phyloP scores from a whole-genome alignment of 2,329 filamentous ascomycete genomes.

The Coniochaeta prunicola region DNA sequence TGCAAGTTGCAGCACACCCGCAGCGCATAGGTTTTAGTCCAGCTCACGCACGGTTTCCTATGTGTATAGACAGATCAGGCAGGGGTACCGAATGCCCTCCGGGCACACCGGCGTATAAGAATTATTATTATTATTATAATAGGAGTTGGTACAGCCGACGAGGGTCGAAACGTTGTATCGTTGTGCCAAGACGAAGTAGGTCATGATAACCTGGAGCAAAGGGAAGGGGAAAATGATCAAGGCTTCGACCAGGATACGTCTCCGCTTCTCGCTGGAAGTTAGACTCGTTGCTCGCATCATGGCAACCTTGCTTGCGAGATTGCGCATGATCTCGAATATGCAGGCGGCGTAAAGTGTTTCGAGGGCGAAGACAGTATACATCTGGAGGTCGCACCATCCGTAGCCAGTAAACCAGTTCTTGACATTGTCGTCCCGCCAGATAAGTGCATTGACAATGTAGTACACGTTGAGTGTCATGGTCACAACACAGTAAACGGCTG shows the following conservation, averaged over 20 bases:
- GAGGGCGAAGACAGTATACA: constrained; percentile 26
- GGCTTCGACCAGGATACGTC: constrained; percentile 37
- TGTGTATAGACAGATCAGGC: too few species aligned
- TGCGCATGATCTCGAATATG: constrained; percentile 47
- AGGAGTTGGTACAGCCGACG: constrained; percentile 39
- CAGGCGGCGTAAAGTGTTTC: constrained; percentile 40
- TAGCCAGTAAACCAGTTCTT: constrained; percentile 41
- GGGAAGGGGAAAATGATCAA: constrained; percentile 49
- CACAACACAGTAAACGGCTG: constrained; percentile 38
- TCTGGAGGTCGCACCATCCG: constrained; percentile 46
- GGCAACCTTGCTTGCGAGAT: constrained; percentile 43
- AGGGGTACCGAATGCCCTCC: too few species aligned
- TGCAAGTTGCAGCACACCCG: too few species aligned
- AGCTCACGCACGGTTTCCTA: too few species aligned
- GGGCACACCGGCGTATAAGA: too few species aligned
- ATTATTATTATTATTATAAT: too few species aligned
- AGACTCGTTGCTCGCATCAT: constrained; percentile 32
- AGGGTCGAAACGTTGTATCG: constrained; percentile 43
- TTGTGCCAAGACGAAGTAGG: constrained; percentile 37
- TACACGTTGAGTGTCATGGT: constrained; percentile 39
- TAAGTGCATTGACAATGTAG: constrained; percentile 40
- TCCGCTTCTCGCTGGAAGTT: constrained; percentile 31
- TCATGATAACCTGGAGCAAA: constrained; percentile 38
- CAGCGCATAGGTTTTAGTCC: too few species aligned
- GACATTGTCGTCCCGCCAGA: constrained; percentile 47